Base-by-base conservation (phyloP, 2,329 filamentous ascomycete species). In the Aspergillus jensenii region DNA sequence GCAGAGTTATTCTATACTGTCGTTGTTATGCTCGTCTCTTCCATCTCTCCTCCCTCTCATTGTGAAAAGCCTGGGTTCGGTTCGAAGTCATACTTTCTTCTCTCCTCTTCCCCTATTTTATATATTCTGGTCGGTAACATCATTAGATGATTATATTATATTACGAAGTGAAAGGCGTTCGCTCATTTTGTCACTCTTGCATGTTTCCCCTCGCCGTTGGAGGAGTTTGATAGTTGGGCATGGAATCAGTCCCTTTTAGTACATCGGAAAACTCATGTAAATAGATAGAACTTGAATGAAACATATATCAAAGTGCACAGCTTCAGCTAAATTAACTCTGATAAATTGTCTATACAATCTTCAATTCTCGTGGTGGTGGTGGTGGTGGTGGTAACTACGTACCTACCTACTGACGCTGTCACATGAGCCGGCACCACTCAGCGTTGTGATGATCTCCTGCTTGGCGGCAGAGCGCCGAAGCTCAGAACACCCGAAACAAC, bases 381-480 rank as follows among this genome's bases (percentile, higher is more conserved):
- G 2, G 33, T 37, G 35, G 15, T n/a, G 17, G 17, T 17, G 17
- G 17, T 17, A 15, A 37, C 35, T 37, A 7, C 35, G 21, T 21
- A 15, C 15, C 35, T 37, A 3, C 35, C 6, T 2, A n/a, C 27
- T 37, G 33, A 35, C 33, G 14, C n/a, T 56, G 61, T 63, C 59
- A 63, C 61, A 63, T 63, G 61, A 63, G 61, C 51, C 57, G 57
- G 23, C 21, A 48, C 23, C 55, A 31, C 27, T 31, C 27, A 44
- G 53, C 46, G 11, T n/a, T 52, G 41, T 40, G 41, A 37, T 39
- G 41, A 53, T 45, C 52, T 35, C 56, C 51, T 47, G 53, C 58
- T 59, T 59, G 58, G 53, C 58, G 47, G 49, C 49, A 25, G 48
- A 23, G 17, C 7, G 15, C 46, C 40, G 31, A 50, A 45, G 46